Conservation (phyloP, 2,329 filamentous ascomycete species). For the Colletotrichum orbiculare region DNA sequence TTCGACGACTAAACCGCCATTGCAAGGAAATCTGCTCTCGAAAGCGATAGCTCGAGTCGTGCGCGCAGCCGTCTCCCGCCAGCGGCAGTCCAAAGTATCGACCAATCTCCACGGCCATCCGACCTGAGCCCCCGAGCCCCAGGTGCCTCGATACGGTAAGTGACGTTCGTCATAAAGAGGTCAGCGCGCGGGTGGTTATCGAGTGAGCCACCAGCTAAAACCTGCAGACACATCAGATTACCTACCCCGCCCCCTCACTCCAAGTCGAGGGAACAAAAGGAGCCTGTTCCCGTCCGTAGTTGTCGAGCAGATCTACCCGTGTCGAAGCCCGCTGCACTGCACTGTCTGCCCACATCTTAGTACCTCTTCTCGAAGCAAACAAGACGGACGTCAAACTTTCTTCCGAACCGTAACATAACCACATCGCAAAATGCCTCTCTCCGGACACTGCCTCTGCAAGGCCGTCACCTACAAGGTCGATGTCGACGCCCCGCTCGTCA, state of each 20-base stretch:
- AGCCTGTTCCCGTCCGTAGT: constrained; percentile 17
- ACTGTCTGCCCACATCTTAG: constrained; percentile 11
- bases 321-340: constrained; percentile 23
- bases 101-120: constrained; percentile 24
- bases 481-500: constrained; percentile 62
- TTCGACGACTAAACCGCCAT: neutral
- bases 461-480: constrained; percentile 75
- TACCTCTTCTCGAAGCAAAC: constrained; percentile 15
- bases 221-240: constrained; percentile 24
- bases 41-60: constrained; percentile 16
- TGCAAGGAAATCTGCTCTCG: constrained; percentile 1
- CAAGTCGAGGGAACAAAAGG: constrained; percentile 25
- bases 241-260: constrained; percentile 28
- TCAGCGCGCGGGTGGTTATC: constrained; percentile 24
- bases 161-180: constrained; percentile 33
- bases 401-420: no score
- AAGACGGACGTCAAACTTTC: neutral
- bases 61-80: constrained; percentile 16
- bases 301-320: neutral
- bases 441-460: constrained; percentile 78
- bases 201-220: constrained; percentile 29
- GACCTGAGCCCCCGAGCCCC: constrained; percentile 4
- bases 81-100: constrained; percentile 23
- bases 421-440: constrained; percentile 68
- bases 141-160: constrained; percentile 29